Base-by-base conservation (phyloP, 164 flowering plant genomes). In the Dillenia turbinata region DNA sequence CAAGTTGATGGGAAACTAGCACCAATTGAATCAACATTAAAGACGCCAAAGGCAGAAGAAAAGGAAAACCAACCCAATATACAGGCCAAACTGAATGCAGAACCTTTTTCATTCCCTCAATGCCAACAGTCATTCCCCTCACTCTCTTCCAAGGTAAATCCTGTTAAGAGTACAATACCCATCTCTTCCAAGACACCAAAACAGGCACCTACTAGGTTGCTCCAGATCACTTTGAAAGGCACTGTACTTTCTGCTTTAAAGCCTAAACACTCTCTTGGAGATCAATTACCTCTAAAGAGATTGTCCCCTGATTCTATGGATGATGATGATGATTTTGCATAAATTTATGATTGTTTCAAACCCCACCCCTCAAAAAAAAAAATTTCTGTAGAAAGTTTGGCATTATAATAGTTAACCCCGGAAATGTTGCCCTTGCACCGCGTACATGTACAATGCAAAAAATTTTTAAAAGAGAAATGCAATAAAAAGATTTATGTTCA, bases 1-100 rank as follows among this genome's bases (percentile, higher is more conserved):
- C 99, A 94, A 79, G 87, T 89, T 57, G 91, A 78, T 59, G 99
- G 99, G 54, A 94, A 94, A 81, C 96, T 91, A 61, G 77, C 80
- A 15, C 97, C 98, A 8, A 60, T 89, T 33, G 97, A 93, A 60
- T 78, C 97, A 59, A 63, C 50, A 9, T 56, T 15, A 45, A 71
- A 67, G 59, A 60, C 72, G 56, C 75, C 60, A 52, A 73, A 55
- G 53, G 61, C n/a, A 10, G 70, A 55, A 52, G 71, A 46, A 61
- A 67, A 57, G 7, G 56, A 61, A 40, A 59, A 55, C 56, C 65
- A 52, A 5, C 19, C 62, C 15, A 47, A 54, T 47, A 15, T 49
- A 45, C 76, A 59, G 58, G 59, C 59, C 60, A 62, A 53, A 14
- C 67, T 56, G 24, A 60, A 49, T 51, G 60, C 43, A 26, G 69